Evolutionary conservation across 2,329 filamentous ascomycete genomes (phyloP), one percentile per base, ranked within the genome.

Genomic region (Colletotrichum zoysiae): DNA sequence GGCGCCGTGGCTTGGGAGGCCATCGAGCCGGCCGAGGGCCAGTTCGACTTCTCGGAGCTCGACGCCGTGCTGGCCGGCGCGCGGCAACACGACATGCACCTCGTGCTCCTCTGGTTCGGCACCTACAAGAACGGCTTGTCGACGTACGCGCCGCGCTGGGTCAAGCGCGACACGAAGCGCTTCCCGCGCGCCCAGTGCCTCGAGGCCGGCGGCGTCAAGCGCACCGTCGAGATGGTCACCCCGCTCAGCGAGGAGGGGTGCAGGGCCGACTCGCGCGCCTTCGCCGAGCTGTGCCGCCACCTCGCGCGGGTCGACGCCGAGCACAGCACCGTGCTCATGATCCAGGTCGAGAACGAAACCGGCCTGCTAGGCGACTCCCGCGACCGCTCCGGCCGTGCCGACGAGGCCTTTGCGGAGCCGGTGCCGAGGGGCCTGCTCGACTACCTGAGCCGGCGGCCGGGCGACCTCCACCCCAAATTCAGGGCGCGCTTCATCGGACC

Each of bases 321-420:
- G 14, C 80, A 88, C 55, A 81, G 79, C 3, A 89, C 86, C 0
- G 86, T 89, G 0, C 73, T 89, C 2, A 88, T 88, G 87, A 82
- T 88, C 0, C 87, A 89, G 73, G 86, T 89, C n/a, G 85, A 89
- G 76, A 89, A 89, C 53, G 87, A 89, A 77, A 82, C 81, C 0
- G 87, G 87, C 0, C 71, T 88, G 0, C 78, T 88, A 0, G 86
- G 86, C 0, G 86, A 88, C 74, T 87, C 83, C 9, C 80, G 86
- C 30, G 87, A 88, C 74, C 78, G 83, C 3, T 84, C 81, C 3
- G 74, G 75, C 1, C 75, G 76, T 7, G 86, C 85, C 1, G 79
- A 86, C 23, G 76, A 80, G 60, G 79, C 75, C 0, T 88, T 87
- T 74, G 67, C 73, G 1, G 64, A 81, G 12, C 77, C 79, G 0